Evolutionary conservation across 345 rosid species (phyloP), one percentile per base, ranked within the genome.

Genomic region (Arabis alpina): DNA sequence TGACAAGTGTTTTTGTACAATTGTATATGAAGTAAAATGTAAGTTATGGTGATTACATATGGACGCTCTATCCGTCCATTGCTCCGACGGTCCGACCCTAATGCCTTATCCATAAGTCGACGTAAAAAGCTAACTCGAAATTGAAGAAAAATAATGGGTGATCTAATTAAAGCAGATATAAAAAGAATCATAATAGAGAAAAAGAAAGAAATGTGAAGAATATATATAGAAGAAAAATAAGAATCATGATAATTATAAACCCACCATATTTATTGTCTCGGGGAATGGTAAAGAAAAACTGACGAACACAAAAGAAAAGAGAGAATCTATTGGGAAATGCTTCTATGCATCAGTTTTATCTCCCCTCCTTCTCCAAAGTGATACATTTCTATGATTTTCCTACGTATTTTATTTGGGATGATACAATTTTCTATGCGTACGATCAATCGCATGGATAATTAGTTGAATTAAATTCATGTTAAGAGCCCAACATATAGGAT

Each of bases 251-350:
- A 54, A 65, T 49, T 15, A 37, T 49, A 47, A 74, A 76, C 66
- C 78, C 80, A 81, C 80, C 75, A 79, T 57, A 77, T 64, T 77
- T 57, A 77, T 64, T 82, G 82, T 83, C 80, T 87, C 75, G 92
- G 89, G 85, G 82, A 83, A 59, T 80, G 92, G 82, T 83, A 87
- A 87, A 87, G 89, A 85, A 70, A 81, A 73, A 84, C 85, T 82
- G 87, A 83, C 80, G 80, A 85, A 85, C 82, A 80, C 77, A 77
- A 81, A 83, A 82, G 70, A 69, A 74, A 71, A 71, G 75, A 50
- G 48, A 50, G 77, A 68, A 69, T 68, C 74, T 79, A 84, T 81
- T 58, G 81, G 81, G 78, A 79, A 85, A 73, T 83, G 89, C 84
- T 75, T 87, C 81, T 86, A 80, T 83, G 82, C 88, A 83, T 64